Evolutionary conservation across 768 basidiomycete genomes (phyloP).

Genomic region (Mycena amicta): DNA sequence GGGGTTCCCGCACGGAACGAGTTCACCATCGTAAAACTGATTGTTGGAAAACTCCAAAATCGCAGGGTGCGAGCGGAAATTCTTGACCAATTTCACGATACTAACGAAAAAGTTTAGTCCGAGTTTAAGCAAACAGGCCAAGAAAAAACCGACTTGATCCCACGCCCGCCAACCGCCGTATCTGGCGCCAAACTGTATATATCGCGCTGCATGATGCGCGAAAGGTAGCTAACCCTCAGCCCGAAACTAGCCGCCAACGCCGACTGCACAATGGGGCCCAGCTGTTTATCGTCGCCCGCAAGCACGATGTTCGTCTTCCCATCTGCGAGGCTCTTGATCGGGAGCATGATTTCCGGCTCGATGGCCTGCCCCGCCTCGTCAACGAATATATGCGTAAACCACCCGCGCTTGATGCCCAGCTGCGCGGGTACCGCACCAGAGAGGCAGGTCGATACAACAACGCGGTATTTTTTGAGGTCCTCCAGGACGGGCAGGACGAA

Average conservation of each 20-base stretch:
- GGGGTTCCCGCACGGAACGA: constrained; percentile 48
- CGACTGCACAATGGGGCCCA: constrained; percentile 61
- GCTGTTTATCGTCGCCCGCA: constrained; percentile 64
- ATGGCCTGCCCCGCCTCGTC: constrained; percentile 69
- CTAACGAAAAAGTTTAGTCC: constrained; percentile 30
- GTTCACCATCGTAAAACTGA: constrained; percentile 57
- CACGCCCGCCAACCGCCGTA: constrained; percentile 29
- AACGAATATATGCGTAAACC: constrained; percentile 62
- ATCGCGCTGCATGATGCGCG: constrained; percentile 47
- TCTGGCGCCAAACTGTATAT: constrained; percentile 37
- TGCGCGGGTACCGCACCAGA: constrained; percentile 51
- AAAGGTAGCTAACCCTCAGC: constrained; percentile 52
- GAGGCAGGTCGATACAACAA: constrained; percentile 61
- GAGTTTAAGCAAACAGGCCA: background rate
- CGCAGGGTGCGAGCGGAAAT: constrained; percentile 57
- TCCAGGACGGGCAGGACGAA: constrained; percentile 50
- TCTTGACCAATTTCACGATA: constrained; percentile 61
- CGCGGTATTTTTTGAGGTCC: constrained; percentile 44
- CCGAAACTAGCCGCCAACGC: constrained; percentile 49
- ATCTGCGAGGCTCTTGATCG: constrained; percentile 52
- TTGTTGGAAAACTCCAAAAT: constrained; percentile 61
- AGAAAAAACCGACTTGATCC: constrained; percentile 38
- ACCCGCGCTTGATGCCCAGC: constrained; percentile 52
- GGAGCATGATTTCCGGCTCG: constrained; percentile 60
- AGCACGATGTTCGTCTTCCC: constrained; percentile 53